These are phyloP conservation scores for Mucuna pruriens DNA, from an alignment of 306 rosid genomes.

Conservation along the genomic window DNA sequence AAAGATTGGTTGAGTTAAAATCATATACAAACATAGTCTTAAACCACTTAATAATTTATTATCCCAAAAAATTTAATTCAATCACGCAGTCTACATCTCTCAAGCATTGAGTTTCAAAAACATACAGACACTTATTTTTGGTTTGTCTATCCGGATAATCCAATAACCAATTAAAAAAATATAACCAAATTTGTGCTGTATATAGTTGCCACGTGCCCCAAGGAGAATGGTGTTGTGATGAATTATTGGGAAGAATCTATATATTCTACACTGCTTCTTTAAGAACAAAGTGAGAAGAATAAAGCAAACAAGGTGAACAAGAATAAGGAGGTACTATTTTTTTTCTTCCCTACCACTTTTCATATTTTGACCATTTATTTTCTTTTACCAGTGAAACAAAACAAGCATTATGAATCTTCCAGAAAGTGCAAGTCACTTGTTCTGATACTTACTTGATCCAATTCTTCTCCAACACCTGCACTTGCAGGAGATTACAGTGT, in stretches of 20 bases:
- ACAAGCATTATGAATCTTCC: conserved; percentile 56
- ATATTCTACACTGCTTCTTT: not conserved
- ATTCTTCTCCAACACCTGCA: conserved; percentile 8
- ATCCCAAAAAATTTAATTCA: no score
- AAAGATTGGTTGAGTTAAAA: no score
- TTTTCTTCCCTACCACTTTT: not conserved
- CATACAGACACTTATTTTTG: no score
- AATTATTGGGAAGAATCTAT: conserved; percentile 45
- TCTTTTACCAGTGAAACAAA: conserved; percentile 34
- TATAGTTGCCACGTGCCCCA: conserved; percentile 30
- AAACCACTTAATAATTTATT: no score
- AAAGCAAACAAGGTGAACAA: conserved; percentile 28
- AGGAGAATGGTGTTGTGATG: conserved; percentile 37
- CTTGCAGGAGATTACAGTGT: conserved; percentile 28
- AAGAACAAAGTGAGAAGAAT: conserved; percentile 43
- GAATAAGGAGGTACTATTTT: conserved; percentile 23
- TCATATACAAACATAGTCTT: no score
- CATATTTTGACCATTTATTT: conserved; percentile 24
- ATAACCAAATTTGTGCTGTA: conserved; percentile 1
- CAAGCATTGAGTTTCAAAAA: no score
- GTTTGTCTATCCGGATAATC: no score
- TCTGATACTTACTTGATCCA: conserved; percentile 17
- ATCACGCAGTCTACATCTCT: no score
- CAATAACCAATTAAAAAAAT: not conserved
- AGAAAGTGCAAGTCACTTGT: conserved; percentile 25